Evolutionary conservation across 2,329 filamentous ascomycete species (phyloP).

Genomic region (Monilinia vaccinii-corymbosi): DNA sequence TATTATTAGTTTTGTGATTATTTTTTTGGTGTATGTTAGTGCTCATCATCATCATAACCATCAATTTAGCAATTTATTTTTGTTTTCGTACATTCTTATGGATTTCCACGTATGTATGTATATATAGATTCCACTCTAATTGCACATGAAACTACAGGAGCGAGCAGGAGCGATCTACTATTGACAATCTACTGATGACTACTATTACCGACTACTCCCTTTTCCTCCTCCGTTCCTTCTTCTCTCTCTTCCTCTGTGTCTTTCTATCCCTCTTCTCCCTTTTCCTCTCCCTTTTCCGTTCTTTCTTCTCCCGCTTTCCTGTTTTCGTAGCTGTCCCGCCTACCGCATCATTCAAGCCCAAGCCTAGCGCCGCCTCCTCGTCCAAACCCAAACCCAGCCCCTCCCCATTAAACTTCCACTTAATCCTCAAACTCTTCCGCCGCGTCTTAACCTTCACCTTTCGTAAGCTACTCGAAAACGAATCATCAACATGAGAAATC

Average conservation of each 20-base stretch:
- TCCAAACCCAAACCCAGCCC: neutral
- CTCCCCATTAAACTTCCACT: neutral
- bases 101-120: too few species aligned
- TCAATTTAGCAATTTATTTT: too few species aligned
- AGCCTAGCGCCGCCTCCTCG: neutral
- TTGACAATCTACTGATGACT: too few species aligned
- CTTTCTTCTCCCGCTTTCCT: neutral
- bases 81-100: too few species aligned
- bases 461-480: neutral
- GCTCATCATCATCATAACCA: too few species aligned
- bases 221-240: neutral
- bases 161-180: too few species aligned
- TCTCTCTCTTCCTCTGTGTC: neutral
- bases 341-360: too few species aligned
- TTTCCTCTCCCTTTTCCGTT: neutral
- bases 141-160: too few species aligned
- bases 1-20: too few species aligned
- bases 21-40: too few species aligned
- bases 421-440: neutral
- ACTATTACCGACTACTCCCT: neutral
- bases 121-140: too few species aligned
- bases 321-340: too few species aligned
- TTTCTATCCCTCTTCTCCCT: neutral
- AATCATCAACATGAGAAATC: neutral
- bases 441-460: neutral